phyloP scores from a whole-genome alignment of 2,329 filamentous ascomycete genomes.

The Fusarium virguliforme region DNA sequence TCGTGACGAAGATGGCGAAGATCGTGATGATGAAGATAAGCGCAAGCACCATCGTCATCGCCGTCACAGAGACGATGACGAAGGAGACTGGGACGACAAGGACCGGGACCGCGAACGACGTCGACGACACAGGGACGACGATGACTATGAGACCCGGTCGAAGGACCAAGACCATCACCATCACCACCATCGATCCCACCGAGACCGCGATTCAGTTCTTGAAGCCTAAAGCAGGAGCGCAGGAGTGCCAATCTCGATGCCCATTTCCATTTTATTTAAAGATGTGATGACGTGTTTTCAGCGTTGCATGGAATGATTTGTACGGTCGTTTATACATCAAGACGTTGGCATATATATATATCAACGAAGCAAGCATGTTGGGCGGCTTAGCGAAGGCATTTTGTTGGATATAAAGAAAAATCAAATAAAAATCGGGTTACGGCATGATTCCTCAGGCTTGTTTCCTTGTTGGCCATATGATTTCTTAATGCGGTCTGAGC shows the following conservation, averaged over 20 bases:
- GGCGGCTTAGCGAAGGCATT: conserved; percentile 42
- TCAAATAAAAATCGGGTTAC: conserved; percentile 24
- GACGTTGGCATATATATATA: conserved; percentile 27
- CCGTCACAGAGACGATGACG: conserved; percentile 49
- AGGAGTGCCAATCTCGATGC: too few relatives aligned
- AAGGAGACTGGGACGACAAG: conserved; percentile 54
- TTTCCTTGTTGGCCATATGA: neutral
- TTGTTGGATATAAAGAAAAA: conserved; percentile 35
- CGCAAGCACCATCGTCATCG: conserved; percentile 47
- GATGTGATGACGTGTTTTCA: conserved; percentile 22
- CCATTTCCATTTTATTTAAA: neutral
- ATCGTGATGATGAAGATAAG: conserved; percentile 50
- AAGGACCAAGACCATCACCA: conserved; percentile 55
- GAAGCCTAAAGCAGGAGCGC: conserved; percentile 32
- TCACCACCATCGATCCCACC: conserved; percentile 55
- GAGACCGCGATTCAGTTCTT: conserved; percentile 51
- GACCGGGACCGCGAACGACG: conserved; percentile 58
- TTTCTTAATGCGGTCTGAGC: neutral
- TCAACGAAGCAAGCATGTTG: conserved; percentile 29
- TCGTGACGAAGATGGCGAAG: conserved; percentile 53
- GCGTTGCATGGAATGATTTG: conserved; percentile 36
- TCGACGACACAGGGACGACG: conserved; percentile 52
- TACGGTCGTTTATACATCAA: conserved; percentile 28
- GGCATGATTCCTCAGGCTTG: neutral
- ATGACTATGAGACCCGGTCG: conserved; percentile 50